A percentile compares a stretch with the other conserved stretches of the same genome.
These are phyloP conservation scores for Pseudopyricularia javanii DNA, from an alignment of 2,329 filamentous ascomycete genomes.

Conservation along the genomic window DNA sequence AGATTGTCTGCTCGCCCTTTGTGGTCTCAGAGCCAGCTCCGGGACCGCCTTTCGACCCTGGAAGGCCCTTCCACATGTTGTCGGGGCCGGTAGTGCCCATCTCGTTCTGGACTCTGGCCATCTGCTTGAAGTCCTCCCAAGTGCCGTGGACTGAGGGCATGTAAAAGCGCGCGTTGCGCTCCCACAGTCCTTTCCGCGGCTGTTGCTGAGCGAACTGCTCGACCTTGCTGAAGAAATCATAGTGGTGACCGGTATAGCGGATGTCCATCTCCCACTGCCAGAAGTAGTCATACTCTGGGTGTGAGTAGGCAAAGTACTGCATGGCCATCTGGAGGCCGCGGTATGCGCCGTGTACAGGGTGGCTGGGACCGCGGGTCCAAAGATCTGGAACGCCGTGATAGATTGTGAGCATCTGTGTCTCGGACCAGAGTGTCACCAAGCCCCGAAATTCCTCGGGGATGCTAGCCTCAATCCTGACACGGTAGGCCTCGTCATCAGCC, in stretches of 20 bases:
- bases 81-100: constrained; percentile 53
- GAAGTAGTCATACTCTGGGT: constrained; percentile 81
- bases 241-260: constrained; percentile 81
- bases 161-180: constrained; percentile 68
- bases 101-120: constrained; percentile 64
- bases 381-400: constrained; percentile 81
- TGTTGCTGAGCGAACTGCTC: constrained; percentile 59
- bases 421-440: constrained; percentile 85
- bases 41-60: constrained; percentile 19
- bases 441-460: constrained; percentile 78
- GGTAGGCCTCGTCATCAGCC: constrained; percentile 60
- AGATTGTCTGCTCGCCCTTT: constrained; percentile 52
- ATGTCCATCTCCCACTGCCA: constrained; percentile 97
- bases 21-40: constrained; percentile 19
- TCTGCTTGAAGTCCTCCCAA: constrained; percentile 71
- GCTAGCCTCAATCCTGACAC: constrained; percentile 51
- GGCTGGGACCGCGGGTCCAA: constrained; percentile 48
- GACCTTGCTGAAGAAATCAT: constrained; percentile 58
- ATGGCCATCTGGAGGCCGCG: constrained; percentile 88
- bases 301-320: constrained; percentile 80
- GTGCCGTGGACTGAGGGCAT: constrained; percentile 62
- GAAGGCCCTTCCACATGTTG: constrained; percentile 50
- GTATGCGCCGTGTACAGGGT: constrained; percentile 85
- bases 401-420: constrained; percentile 80
- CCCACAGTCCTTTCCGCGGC: constrained; percentile 71